These are phyloP conservation scores for Nitzschia sp. DNA, from an alignment of 108 stramenopile genomes.

Conservation along the genomic window DNA sequence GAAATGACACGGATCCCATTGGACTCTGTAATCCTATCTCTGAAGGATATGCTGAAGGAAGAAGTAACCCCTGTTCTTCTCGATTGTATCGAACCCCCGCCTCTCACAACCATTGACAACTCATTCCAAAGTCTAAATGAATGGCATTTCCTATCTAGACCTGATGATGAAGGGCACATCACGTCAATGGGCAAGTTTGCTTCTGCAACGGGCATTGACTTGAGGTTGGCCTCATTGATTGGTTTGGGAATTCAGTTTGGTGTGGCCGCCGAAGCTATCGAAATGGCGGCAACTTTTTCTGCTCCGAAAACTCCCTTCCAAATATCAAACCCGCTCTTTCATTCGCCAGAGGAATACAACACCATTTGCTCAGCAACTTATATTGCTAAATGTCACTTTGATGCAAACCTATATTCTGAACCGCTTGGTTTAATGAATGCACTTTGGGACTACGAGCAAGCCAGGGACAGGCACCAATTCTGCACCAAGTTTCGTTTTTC, in stretches of 20 bases:
- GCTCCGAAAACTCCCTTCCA: conserved; percentile 77
- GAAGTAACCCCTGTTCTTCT: conserved; percentile 66
- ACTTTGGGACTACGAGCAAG: conserved; percentile 52
- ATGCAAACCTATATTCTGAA: conserved; percentile 78
- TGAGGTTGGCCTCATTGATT: conserved; percentile 69
- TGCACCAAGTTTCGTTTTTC: conserved; percentile 47
- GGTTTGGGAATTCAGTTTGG: conserved; percentile 87
- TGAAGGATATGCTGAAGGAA: conserved; percentile 72
- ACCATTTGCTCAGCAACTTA: conserved; percentile 50
- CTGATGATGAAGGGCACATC: conserved; percentile 67
- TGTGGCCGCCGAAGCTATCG: conserved; percentile 75
- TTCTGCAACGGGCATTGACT: conserved; percentile 71
- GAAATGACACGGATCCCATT: conserved; percentile 82
- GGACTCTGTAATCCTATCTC: conserved; percentile 68
- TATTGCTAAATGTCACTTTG: conserved; percentile 59
- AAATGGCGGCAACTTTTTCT: conserved; percentile 76
- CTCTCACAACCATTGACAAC: conserved; percentile 64
- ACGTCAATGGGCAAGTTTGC: conserved; percentile 75
- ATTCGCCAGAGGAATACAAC: conserved; percentile 56
- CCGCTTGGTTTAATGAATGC: conserved; percentile 71
- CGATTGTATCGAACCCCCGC: conserved; percentile 83
- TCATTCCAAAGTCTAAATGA: conserved; percentile 70
- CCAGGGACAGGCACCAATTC: conserved; percentile 36
- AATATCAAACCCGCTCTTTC: conserved; percentile 68
- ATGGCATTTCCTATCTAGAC: conserved; percentile 58